Base-by-base conservation (phyloP, 2,329 filamentous ascomycete genomes). In the Scytalidium lignicola region DNA sequence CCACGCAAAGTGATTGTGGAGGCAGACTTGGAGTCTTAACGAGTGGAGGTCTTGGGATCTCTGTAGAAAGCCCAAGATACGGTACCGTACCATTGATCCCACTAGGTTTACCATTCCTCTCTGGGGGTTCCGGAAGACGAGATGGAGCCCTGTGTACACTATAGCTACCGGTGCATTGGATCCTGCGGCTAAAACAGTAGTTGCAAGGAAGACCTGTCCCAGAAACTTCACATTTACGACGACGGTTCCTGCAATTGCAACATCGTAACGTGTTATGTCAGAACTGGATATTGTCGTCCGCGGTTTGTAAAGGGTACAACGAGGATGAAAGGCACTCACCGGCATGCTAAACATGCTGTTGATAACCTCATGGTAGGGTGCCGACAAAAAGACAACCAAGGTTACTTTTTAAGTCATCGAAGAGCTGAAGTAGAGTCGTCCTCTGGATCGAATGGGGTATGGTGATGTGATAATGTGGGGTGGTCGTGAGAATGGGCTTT, bases 1-100 rank as follows among this genome's bases (percentile, higher is more conserved):
- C 56, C 9, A 53, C 18, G 17, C 53, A 51, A 21, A 57, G 28
- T 22, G n/a, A 28, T 15, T 15, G 15, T 3, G 20, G 45, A 18
- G 45, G 45, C 23, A 47, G 15, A 37, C 32, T n/a, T 8, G 32
- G 15, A 13, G 8, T 37, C 32, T n/a, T 37, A 17, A 5, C 4
- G 5, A 9, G 32, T 17, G 10, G 15, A 5, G 15, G 6, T n/a
- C 12, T 13, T 37, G 32, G n/a, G 15, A n/a, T 17, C 12, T 37
- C 32, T 5, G n/a, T 17, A n/a, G 32, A 37, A n/a, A n/a, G 32
- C n/a, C 6, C 5, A 37, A 17, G 10, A 17, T 13, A n/a, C n/a
- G 32, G 32, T 17, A n/a, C 32, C 32, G 15, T 13, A n/a, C n/a
- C 32, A 17, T 17, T 37, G 4, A 17, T 17, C 5, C 10, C 12